A percentile compares a stretch with the other conserved stretches of the same genome.
phyloP scores from a whole-genome alignment of 345 rosid species.

The Aquilaria malaccensis region DNA sequence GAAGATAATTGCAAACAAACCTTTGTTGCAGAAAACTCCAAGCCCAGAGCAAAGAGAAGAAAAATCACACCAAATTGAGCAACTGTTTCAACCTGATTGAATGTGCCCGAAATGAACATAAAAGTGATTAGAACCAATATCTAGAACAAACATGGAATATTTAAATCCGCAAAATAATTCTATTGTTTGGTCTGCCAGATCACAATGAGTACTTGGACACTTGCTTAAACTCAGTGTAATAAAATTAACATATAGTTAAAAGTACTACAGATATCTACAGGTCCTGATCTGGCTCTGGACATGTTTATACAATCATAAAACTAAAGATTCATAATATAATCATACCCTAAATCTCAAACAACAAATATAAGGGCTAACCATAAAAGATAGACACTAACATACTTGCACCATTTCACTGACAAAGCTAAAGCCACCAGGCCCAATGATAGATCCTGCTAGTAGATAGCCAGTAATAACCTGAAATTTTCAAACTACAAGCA shows the following conservation, averaged over 20 bases:
- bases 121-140: no score
- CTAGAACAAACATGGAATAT: no score
- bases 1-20: slow-evolving; percentile 20
- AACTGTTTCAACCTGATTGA: slow-evolving; percentile 80
- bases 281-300: no score
- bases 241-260: no score
- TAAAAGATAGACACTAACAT: slow-evolving; percentile 28
- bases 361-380: slow-evolving; percentile 6
- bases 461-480: slow-evolving; percentile 96
- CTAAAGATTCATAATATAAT: background rate
- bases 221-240: no score
- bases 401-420: slow-evolving; percentile 98
- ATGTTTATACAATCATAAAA: no score
- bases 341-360: background rate
- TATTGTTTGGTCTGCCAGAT: no score
- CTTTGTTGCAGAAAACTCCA: slow-evolving; percentile 87
- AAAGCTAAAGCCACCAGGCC: slow-evolving; percentile 94
- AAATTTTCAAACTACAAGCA: slow-evolving; percentile 12
- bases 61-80: slow-evolving; percentile 98
- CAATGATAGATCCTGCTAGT: slow-evolving; percentile 85
- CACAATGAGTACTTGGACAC: no score
- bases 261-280: no score
- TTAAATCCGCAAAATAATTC: no score
- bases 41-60: slow-evolving; percentile 93
- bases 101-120: slow-evolving; percentile 1